A percentile compares a stretch with the other conserved stretches of the same genome.
phyloP scores from a whole-genome alignment of 306 rosid genomes.

The Hippophae rhamnoides region DNA sequence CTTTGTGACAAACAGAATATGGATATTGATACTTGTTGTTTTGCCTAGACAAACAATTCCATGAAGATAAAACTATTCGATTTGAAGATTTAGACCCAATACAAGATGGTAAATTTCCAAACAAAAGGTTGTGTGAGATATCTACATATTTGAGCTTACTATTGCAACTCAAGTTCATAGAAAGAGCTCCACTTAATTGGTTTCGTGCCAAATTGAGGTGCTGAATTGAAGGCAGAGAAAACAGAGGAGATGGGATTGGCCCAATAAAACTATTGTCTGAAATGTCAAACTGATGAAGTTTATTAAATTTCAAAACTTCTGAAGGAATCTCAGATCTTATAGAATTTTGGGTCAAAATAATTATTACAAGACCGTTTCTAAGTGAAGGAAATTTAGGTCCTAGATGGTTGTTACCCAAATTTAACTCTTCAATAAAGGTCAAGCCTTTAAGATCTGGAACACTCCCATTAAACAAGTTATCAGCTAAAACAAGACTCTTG shows the following conservation, averaged over 20 bases:
- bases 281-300: constrained; percentile 54
- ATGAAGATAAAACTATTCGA: constrained; percentile 35
- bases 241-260: constrained; percentile 46
- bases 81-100: constrained; percentile 41
- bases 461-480: constrained; percentile 59
- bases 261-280: constrained; percentile 56
- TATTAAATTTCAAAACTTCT: constrained; percentile 20
- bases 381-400: constrained; percentile 59
- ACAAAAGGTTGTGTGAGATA: constrained; percentile 57
- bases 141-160: constrained; percentile 45
- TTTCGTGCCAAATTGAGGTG: constrained; percentile 56
- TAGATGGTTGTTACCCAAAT: constrained; percentile 43
- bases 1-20: constrained; percentile 38
- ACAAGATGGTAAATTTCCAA: constrained; percentile 67
- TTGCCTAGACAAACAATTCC: constrained; percentile 63
- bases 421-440: constrained; percentile 42
- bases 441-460: constrained; percentile 49
- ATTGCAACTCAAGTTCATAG: constrained; percentile 38
- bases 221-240: constrained; percentile 60
- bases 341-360: constrained; percentile 48
- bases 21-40: constrained; percentile 38
- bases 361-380: constrained; percentile 33
- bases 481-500: constrained; percentile 48
- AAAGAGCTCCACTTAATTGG: constrained; percentile 50
- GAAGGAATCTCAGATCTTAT: constrained; percentile 54